A percentile compares a stretch with the other conserved stretches of the same genome.
Conservation (phyloP, 2,329 filamentous ascomycete genomes). For the Cordyceps javanica region DNA sequence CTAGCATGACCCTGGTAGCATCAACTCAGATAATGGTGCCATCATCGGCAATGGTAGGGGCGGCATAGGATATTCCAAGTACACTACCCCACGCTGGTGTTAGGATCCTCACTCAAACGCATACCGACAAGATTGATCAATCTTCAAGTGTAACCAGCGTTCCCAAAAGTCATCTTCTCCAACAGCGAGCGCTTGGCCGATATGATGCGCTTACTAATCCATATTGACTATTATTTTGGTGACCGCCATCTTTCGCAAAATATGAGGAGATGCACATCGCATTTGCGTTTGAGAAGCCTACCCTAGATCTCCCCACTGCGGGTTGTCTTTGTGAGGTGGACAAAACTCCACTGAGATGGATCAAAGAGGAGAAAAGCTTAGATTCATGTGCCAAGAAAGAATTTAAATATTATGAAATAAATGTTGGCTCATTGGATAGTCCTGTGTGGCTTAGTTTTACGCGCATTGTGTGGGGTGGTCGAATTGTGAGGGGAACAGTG, state of each 20-base stretch:
- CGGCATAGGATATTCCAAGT: constrained; percentile 25
- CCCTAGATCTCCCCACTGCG: neutral
- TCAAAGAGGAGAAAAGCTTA: no score
- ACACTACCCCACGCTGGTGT: constrained; percentile 31
- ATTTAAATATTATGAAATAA: no score
- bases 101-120: constrained; percentile 23
- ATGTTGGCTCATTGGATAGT: no score
- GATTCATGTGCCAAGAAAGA: no score
- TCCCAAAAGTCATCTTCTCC: constrained; percentile 29
- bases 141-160: constrained; percentile 25
- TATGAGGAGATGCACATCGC: neutral
- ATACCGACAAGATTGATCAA: constrained; percentile 23
- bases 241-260: neutral
- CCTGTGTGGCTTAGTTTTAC: no score
- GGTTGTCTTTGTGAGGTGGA: no score
- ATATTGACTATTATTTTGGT: neutral
- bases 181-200: neutral
- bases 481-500: no score
- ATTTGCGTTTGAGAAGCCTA: neutral
- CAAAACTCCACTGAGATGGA: neutral
- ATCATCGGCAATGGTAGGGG: constrained; percentile 19
- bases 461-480: no score
- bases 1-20: constrained; percentile 26
- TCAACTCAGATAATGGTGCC: constrained; percentile 28
- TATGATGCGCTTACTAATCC: neutral